Evolutionary conservation across 208 protist species (phyloP).

Genomic region (Acanthamoeba healyi): DNA sequence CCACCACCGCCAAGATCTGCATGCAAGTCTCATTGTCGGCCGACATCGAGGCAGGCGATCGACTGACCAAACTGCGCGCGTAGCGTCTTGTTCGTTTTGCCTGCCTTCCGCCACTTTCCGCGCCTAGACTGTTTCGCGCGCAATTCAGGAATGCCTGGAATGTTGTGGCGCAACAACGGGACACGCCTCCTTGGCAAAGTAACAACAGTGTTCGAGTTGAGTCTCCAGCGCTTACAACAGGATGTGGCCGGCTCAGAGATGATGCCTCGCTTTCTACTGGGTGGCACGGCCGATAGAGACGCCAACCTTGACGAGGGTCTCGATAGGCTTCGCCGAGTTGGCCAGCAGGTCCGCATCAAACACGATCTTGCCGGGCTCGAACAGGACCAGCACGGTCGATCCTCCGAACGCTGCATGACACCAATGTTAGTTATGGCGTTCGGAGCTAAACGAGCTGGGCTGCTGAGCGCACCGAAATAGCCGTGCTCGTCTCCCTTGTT

Average conservation of each 20-base stretch:
- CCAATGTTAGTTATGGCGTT: neutral
- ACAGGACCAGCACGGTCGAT: constrained; percentile 89
- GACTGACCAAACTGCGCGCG: too few species aligned
- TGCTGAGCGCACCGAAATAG: constrained; percentile 74
- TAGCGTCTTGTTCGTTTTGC: too few species aligned
- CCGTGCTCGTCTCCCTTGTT: constrained; percentile 80
- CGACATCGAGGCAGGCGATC: too few species aligned
- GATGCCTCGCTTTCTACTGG: neutral
- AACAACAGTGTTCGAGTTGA: too few species aligned
- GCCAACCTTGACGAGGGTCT: constrained; percentile 75
- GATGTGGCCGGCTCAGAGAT: too few species aligned
- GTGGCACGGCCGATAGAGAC: constrained; percentile 39
- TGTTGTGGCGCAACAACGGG: too few species aligned
- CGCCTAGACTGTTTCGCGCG: too few species aligned
- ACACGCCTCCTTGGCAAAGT: too few species aligned
- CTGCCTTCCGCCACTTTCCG: too few species aligned
- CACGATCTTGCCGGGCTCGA: constrained; percentile 81
- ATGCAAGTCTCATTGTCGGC: neutral
- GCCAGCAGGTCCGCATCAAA: constrained; percentile 88
- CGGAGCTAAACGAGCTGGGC: too few species aligned
- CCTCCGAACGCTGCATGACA: constrained; percentile 88
- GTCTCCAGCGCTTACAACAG: too few species aligned
- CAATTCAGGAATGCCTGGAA: too few species aligned
- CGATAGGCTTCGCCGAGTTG: constrained; percentile 83
- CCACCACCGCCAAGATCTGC: constrained; percentile 28